Percentiles rank a stretch among this genome's conserved stretches.
Conservation (phyloP, 495 filamentous ascomycete species). For the Aspergillus funiculosus region DNA sequence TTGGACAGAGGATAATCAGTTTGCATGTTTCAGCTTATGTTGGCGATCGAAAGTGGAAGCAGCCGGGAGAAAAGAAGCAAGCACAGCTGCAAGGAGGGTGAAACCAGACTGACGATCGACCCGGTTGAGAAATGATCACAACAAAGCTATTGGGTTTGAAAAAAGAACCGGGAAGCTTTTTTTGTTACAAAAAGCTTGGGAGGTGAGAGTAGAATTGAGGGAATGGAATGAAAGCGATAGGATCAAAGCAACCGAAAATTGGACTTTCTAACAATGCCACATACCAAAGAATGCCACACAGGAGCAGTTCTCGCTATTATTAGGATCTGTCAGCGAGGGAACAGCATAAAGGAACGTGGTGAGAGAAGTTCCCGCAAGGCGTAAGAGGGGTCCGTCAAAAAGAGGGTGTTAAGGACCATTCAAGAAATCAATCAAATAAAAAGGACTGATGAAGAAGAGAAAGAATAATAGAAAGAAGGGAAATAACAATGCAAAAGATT, state of each 20-base stretch:
- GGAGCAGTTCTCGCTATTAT: constrained; percentile 17
- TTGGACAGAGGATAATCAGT: constrained; percentile 31
- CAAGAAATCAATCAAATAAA: constrained; percentile 1
- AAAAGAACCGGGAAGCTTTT: constrained; percentile 6
- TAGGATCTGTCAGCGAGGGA: constrained; percentile 19
- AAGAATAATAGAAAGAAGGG: constrained; percentile 1
- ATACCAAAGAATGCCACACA: constrained; percentile 24
- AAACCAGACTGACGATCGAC: constrained; percentile 20
- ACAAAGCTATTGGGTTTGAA: constrained; percentile 17
- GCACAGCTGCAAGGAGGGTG: constrained; percentile 26
- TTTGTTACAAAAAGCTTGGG: constrained; percentile 3
- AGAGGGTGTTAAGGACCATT: constrained; percentile 6
- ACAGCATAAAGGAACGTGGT: constrained; percentile 21
- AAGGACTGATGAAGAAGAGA: background rate
- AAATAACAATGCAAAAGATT: constrained; percentile 8
- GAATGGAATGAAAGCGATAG: constrained; percentile 1
- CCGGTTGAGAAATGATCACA: constrained; percentile 14
- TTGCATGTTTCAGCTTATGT: constrained; percentile 22
- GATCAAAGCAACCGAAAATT: constrained; percentile 6
- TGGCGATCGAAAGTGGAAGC: constrained; percentile 8
- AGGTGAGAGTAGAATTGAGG: background rate
- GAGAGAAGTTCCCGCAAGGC: constrained; percentile 9
- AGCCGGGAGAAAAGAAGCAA: constrained; percentile 12
- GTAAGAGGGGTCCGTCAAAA: background rate
- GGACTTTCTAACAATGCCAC: constrained; percentile 14